Conservation (phyloP, 768 basidiomycete species). For the Cubamyces sp. region DNA sequence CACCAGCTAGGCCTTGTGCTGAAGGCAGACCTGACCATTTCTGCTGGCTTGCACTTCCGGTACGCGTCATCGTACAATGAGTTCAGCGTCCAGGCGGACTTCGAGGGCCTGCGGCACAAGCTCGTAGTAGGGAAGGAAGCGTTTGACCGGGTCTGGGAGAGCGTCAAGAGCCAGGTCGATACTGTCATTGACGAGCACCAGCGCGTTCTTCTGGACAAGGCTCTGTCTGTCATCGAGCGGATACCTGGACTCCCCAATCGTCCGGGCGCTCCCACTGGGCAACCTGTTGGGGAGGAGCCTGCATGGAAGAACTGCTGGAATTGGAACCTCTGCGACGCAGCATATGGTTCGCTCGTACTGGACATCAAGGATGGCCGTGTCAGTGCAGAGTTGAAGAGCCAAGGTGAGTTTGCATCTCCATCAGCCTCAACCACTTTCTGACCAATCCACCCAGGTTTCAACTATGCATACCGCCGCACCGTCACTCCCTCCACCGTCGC, state of each 20-base stretch:
- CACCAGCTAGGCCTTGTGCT: constrained; percentile 87
- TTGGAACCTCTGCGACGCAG: constrained; percentile 97
- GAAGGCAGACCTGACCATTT: constrained; percentile 94
- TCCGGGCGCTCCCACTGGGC: constrained; percentile 41
- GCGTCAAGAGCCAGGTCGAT: constrained; percentile 90
- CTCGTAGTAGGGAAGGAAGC: constrained; percentile 74
- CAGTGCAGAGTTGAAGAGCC: constrained; percentile 89
- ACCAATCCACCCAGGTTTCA: constrained; percentile 67
- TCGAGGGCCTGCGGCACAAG: constrained; percentile 86
- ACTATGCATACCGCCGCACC: constrained; percentile 90
- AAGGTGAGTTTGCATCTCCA: constrained; percentile 58
- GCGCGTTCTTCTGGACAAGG: constrained; percentile 85
- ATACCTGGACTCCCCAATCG: constrained; percentile 63
- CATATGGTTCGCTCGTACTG: constrained; percentile 85
- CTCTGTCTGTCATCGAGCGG: constrained; percentile 80
- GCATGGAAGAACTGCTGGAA: constrained; percentile 99
- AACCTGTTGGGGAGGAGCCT: constrained; percentile 76
- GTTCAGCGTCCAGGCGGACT: constrained; percentile 89
- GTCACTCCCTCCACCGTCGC: constrained; percentile 54
- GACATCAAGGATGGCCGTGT: constrained; percentile 92
- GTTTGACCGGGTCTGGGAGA: constrained; percentile 95
- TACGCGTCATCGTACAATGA: constrained; percentile 97
- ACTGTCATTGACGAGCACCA: constrained; percentile 91
- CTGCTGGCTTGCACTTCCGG: constrained; percentile 96
- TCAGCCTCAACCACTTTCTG: not conserved